phyloP scores from a whole-genome alignment of 2,329 filamentous ascomycete genomes.

The Botrytis cinerea region DNA sequence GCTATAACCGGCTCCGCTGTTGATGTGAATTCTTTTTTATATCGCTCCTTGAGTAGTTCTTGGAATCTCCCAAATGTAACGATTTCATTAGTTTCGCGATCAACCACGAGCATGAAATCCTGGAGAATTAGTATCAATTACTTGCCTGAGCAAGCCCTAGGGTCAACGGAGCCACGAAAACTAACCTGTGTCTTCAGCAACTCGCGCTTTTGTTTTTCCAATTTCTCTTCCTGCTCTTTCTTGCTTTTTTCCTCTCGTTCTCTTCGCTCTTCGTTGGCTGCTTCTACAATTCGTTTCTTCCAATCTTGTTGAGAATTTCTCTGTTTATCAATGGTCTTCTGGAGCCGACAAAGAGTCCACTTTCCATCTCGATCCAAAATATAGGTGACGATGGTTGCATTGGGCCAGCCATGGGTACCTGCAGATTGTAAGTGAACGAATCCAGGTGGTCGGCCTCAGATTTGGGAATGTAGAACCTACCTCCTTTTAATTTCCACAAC shows the following conservation, averaged over 20 bases:
- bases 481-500: neutral
- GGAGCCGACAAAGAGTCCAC: neutral
- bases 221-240: neutral
- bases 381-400: conserved; percentile 7
- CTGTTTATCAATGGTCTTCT: neutral
- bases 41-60: neutral
- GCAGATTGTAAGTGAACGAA: neutral
- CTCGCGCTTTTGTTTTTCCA: neutral
- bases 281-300: neutral
- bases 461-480: neutral
- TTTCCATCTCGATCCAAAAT: neutral
- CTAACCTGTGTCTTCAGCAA: neutral
- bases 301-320: neutral
- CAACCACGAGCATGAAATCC: conserved; percentile 8
- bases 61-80: neutral
- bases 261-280: neutral
- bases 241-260: neutral
- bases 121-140: neutral
- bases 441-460: neutral
- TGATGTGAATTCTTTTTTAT: neutral
- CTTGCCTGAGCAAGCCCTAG: no score
- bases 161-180: neutral
- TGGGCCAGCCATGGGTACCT: neutral
- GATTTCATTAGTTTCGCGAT: neutral
- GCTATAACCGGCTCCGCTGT: neutral